phyloP scores from a whole-genome alignment of 2,329 filamentous ascomycete genomes.

The Botrytis tulipae region DNA sequence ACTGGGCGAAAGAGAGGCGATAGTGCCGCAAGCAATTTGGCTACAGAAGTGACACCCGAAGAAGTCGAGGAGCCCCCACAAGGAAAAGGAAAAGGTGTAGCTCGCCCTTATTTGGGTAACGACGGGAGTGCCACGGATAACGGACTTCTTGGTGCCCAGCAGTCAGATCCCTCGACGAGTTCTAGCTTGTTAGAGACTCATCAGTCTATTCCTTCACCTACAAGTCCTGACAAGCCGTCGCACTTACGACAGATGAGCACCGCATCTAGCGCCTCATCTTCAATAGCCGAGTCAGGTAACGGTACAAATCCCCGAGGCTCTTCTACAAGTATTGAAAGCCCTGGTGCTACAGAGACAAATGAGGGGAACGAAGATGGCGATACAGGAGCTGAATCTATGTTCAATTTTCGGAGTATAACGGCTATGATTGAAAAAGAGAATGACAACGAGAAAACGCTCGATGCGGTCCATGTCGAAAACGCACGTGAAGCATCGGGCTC shows the following conservation, averaged over 20 bases:
- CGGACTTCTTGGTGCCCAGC: constrained; percentile 29
- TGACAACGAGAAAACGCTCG: constrained; percentile 34
- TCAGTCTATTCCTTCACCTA: constrained; percentile 44
- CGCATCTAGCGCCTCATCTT: constrained; percentile 80
- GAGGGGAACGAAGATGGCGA: constrained; percentile 49
- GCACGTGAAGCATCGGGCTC: constrained; percentile 27
- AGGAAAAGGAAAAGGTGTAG: constrained; percentile 67
- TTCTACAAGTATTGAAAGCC: constrained; percentile 48
- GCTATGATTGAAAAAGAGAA: constrained; percentile 75
- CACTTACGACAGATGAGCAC: constrained; percentile 83
- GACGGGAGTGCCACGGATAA: constrained; percentile 23
- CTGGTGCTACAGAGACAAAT: constrained; percentile 55
- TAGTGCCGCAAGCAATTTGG: constrained; percentile 58
- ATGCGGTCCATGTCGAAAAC: constrained; percentile 34
- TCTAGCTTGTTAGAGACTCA: constrained; percentile 40
- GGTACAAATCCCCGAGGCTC: constrained; percentile 40
- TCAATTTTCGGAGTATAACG: constrained; percentile 86
- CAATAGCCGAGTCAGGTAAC: constrained; percentile 62
- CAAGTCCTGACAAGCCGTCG: constrained; percentile 60
- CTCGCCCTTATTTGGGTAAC: constrained; percentile 45
- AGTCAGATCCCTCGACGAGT: constrained; percentile 29
- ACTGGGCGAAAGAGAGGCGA: constrained; percentile 56
- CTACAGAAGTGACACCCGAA: constrained; percentile 54
- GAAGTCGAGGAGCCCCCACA: constrained; percentile 38
- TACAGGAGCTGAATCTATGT: constrained; percentile 69